These are phyloP conservation scores for Conoideocrella luteorostrata DNA, from an alignment of 2,329 filamentous ascomycete genomes.

Conservation along the genomic window DNA sequence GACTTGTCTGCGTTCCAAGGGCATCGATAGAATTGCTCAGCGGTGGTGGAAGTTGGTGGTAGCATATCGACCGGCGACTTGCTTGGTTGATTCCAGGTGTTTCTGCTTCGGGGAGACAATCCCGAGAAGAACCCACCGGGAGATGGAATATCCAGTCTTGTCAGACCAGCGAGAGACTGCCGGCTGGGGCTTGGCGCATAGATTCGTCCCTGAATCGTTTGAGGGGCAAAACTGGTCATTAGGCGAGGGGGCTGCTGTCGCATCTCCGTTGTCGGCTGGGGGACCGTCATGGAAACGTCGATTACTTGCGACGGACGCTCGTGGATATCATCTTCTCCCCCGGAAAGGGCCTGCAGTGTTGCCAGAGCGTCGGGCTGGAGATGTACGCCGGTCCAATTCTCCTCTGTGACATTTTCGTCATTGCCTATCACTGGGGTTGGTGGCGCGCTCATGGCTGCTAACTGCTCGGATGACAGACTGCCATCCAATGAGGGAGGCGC, in stretches of 20 bases:
- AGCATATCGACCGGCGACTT: slow-evolving; percentile 46
- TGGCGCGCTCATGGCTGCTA: slow-evolving; percentile 76
- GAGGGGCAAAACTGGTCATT: slow-evolving; percentile 34
- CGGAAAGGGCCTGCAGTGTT: slow-evolving; percentile 67
- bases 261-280: slow-evolving; percentile 33
- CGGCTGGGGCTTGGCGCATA: slow-evolving; percentile 27
- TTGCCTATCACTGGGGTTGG: slow-evolving; percentile 69
- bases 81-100: slow-evolving; percentile 69
- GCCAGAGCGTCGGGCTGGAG: slow-evolving; percentile 76
- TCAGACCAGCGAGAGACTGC: slow-evolving; percentile 65
- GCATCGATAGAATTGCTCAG: slow-evolving; percentile 82
- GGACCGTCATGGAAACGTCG: slow-evolving; percentile 34
- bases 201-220: slow-evolving; percentile 13
- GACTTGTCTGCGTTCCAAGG: slow-evolving; percentile 59
- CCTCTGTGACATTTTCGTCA: slow-evolving; percentile 45
- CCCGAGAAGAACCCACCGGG: slow-evolving; percentile 89
- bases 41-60: slow-evolving; percentile 80
- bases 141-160: slow-evolving; percentile 80
- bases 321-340: slow-evolving; percentile 49
- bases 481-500: slow-evolving; percentile 86
- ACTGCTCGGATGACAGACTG: slow-evolving; percentile 80
- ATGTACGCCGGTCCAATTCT: slow-evolving; percentile 65
- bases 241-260: slow-evolving; percentile 45
- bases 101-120: slow-evolving; percentile 66
- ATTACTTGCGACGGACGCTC: slow-evolving; percentile 35